Evolutionary conservation across 768 basidiomycete genomes (phyloP).

Genomic region (Mycena polygramma): DNA sequence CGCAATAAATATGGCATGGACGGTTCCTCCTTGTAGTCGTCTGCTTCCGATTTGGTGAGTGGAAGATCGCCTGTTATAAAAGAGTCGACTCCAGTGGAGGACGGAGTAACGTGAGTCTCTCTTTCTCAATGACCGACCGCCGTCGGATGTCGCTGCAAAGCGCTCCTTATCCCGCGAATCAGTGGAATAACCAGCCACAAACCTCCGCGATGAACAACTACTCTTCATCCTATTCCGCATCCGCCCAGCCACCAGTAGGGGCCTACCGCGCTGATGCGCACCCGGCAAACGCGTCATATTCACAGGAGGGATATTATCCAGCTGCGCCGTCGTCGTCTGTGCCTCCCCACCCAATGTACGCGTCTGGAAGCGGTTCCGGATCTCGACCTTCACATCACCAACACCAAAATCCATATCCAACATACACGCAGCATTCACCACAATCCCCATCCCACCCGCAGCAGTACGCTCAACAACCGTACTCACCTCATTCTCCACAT

Average conservation of each 20-base stretch:
- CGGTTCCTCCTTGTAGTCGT: constrained; percentile 26
- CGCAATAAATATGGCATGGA: constrained; percentile 18
- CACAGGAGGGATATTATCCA: constrained; percentile 42
- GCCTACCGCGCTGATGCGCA: constrained; percentile 30
- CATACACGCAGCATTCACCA: constrained; percentile 49
- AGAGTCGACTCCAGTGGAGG: constrained; percentile 38
- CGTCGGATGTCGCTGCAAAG: constrained; percentile 48
- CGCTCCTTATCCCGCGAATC: constrained; percentile 45
- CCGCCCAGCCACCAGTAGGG: constrained; percentile 28
- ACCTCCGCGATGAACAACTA: constrained; percentile 41
- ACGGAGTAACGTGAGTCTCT: constrained; percentile 36
- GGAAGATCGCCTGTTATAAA: constrained; percentile 42
- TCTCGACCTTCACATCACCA: constrained; percentile 49
- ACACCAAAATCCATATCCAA: constrained; percentile 49
- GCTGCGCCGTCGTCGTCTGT: constrained; percentile 22
- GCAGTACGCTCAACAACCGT: constrained; percentile 25
- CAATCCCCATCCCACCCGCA: constrained; percentile 45
- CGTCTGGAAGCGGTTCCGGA: constrained; percentile 42
- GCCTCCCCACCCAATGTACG: constrained; percentile 40
- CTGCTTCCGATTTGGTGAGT: constrained; percentile 34
- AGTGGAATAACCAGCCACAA: constrained; percentile 54
- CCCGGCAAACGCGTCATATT: constrained; percentile 31
- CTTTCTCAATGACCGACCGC: constrained; percentile 46
- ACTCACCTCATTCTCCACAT: constrained; percentile 37
- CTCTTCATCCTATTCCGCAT: constrained; percentile 34